These are phyloP conservation scores for Cercospora sp. DNA, from an alignment of 2,329 filamentous ascomycete species.

Conservation along the genomic window DNA sequence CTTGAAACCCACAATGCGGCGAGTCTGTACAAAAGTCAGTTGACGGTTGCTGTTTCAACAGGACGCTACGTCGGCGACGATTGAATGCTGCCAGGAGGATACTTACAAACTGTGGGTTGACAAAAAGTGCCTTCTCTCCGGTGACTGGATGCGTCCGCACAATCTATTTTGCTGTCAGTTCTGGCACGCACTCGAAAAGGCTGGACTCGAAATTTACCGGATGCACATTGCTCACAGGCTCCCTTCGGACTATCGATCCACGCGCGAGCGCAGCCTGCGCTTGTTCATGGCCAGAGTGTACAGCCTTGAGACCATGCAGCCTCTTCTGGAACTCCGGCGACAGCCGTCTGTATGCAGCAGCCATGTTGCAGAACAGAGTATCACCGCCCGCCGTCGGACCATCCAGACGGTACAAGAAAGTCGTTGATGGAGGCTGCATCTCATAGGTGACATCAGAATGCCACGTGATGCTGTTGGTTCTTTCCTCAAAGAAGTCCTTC, in stretches of 20 bases:
- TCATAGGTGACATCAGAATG: conserved; percentile 89
- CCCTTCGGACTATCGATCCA: conserved; percentile 71
- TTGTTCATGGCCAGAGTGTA: conserved; percentile 80
- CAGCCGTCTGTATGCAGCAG: conserved; percentile 76
- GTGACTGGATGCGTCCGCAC: conserved; percentile 78
- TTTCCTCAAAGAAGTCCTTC: conserved; percentile 63
- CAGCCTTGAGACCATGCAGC: conserved; percentile 75
- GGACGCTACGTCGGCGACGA: neutral
- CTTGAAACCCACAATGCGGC: conserved; percentile 78
- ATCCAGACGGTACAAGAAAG: conserved; percentile 86
- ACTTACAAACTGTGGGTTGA: conserved; percentile 72
- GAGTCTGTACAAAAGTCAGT: conserved; percentile 49
- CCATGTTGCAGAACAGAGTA: conserved; percentile 78
- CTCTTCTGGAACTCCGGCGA: conserved; percentile 77
- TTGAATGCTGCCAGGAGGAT: neutral
- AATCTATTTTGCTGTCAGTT: conserved; percentile 42
- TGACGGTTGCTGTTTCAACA: neutral
- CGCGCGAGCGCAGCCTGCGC: conserved; percentile 66
- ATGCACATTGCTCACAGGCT: conserved; percentile 73
- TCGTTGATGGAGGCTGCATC: conserved; percentile 83
- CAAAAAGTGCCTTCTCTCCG: conserved; percentile 78
- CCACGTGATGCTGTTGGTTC: conserved; percentile 77
- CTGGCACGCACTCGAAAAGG: neutral
- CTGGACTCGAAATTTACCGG: conserved; percentile 45
- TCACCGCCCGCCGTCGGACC: conserved; percentile 75